These are phyloP conservation scores for Epichloe uncinata DNA, from an alignment of 2,329 filamentous ascomycete genomes.

Conservation along the genomic window DNA sequence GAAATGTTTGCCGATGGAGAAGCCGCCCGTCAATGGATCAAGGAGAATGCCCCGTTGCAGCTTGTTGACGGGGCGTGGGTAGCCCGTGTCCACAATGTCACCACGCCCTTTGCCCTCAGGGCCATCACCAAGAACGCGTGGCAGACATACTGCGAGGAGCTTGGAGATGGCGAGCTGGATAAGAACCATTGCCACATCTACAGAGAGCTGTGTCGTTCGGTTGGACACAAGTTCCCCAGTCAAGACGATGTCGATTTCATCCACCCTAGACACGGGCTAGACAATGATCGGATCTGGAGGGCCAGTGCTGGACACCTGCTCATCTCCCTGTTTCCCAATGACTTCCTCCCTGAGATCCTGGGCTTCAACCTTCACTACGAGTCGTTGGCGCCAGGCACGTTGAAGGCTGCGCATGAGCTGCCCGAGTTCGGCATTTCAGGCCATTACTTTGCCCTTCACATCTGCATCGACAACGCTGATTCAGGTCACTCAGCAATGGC, in stretches of 20 bases:
- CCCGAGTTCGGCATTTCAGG: constrained; percentile 27
- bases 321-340: constrained; percentile 25
- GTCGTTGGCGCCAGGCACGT: constrained; percentile 18
- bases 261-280: too few species aligned
- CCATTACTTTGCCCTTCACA: constrained; percentile 36
- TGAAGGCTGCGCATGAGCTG: constrained; percentile 24
- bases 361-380: constrained; percentile 39
- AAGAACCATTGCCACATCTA: constrained; percentile 31
- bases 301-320: constrained; percentile 20
- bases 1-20: not conserved
- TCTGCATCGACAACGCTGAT: constrained; percentile 36
- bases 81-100: constrained; percentile 24
- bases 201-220: constrained; percentile 9
- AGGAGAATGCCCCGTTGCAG: constrained; percentile 14
- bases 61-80: constrained; percentile 37
- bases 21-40: not conserved
- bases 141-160: constrained; percentile 36
- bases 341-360: constrained; percentile 32
- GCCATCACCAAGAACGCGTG: constrained; percentile 22
- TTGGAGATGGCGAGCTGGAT: constrained; percentile 32
- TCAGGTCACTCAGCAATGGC: constrained; percentile 36
- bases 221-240: too few species aligned
- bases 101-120: constrained; percentile 25
- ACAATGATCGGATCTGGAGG: too few species aligned
- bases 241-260: too few species aligned